Evolutionary conservation across 139 green algal genomes (phyloP).

Genomic region (Limnomonas spitsbergensis): DNA sequence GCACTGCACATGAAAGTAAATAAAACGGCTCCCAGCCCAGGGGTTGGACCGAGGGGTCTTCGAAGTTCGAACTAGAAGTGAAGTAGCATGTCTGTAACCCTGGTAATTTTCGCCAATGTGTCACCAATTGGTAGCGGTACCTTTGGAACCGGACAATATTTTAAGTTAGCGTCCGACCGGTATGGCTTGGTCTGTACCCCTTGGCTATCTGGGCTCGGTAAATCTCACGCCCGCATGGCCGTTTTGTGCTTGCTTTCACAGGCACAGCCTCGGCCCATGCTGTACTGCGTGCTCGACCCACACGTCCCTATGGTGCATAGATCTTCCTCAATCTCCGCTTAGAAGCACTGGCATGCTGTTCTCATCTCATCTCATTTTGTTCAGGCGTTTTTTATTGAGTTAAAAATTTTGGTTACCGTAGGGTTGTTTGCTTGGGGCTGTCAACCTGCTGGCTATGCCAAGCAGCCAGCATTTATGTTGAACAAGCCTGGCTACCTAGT

Average conservation of each 20-base stretch:
- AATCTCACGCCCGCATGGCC: not conserved
- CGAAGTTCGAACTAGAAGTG: no score
- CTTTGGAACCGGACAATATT: not conserved
- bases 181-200: not conserved
- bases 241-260: no score
- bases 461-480: no score
- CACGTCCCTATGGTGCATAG: not conserved
- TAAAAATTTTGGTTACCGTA: no score
- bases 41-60: not conserved
- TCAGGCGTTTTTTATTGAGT: no score
- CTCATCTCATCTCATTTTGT: no score
- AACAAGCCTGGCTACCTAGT: no score
- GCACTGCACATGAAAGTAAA: not conserved
- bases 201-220: not conserved
- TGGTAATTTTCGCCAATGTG: not conserved
- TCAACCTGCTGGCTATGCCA: no score
- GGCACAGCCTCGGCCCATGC: no score
- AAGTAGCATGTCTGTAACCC: not conserved
- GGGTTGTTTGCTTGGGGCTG: no score
- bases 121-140: not conserved
- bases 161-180: not conserved
- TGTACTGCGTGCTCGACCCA: not conserved
- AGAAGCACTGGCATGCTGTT: no score
- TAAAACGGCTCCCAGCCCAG: not conserved
- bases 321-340: not conserved